Conservation (phyloP, 306 rosid genomes). For the Trifolium dubium region DNA sequence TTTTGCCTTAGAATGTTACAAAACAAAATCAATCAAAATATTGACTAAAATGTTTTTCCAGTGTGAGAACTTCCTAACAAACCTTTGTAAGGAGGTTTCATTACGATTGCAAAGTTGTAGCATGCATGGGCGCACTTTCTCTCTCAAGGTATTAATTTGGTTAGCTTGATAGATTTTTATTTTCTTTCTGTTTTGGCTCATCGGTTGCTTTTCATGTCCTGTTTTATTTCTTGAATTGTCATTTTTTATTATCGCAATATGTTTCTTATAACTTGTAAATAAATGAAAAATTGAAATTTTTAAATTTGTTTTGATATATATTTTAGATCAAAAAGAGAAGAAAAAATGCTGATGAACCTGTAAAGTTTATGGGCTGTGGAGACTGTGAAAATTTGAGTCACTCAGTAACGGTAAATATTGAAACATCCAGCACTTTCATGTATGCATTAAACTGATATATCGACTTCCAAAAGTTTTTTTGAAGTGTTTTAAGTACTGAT, state of each 20-base stretch:
- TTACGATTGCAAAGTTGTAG: slow-evolving; percentile 81
- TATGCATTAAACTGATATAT: slow-evolving; percentile 14
- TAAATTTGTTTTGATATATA: slow-evolving; percentile 29
- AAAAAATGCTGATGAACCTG: slow-evolving; percentile 83
- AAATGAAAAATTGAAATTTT: slow-evolving; percentile 21
- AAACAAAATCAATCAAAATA: slow-evolving; percentile 37
- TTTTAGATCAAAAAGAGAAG: slow-evolving; percentile 79
- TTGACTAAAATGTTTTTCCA: slow-evolving; percentile 53
- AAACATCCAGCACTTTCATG: slow-evolving; percentile 28
- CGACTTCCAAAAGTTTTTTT: slow-evolving; percentile 28
- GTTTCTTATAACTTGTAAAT: slow-evolving; percentile 34
- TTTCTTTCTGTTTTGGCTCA: slow-evolving; percentile 39
- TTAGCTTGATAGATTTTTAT: slow-evolving; percentile 24
- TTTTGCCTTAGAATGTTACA: slow-evolving; percentile 16
- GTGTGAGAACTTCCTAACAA: slow-evolving; percentile 74
- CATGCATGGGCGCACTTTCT: slow-evolving; percentile 79
- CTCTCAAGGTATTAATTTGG: slow-evolving; percentile 69
- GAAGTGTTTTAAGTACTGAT: slow-evolving; percentile 37
- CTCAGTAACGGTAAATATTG: slow-evolving; percentile 69
- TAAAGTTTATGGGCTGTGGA: slow-evolving; percentile 93
- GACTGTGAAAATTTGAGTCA: slow-evolving; percentile 97
- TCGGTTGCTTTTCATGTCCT: slow-evolving; percentile 22
- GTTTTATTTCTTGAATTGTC: slow-evolving; percentile 34
- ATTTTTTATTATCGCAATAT: slow-evolving; percentile 19
- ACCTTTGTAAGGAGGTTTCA: slow-evolving; percentile 91